Evolutionary conservation across 2,329 filamentous ascomycete genomes (phyloP), one percentile per base, ranked within the genome.

Genomic region (Zarea fungicola): DNA sequence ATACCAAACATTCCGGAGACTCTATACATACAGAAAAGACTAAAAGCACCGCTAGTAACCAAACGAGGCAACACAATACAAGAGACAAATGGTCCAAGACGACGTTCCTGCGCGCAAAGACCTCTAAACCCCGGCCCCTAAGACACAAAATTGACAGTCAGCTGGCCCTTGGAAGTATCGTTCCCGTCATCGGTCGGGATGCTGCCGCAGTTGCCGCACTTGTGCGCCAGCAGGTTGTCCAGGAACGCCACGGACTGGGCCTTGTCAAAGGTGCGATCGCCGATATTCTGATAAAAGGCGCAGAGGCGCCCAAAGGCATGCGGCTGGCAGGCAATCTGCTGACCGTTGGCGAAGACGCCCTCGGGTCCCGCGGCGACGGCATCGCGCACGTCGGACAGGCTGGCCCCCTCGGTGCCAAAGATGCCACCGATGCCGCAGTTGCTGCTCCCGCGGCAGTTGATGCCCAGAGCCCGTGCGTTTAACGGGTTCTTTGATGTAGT

Each of bases 181-280:
- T 54, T 54, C 11, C 52, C 50, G 42, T 40, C 26, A n/a, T 54
- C 48, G 6, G 52, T 54, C 14, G 52, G 52, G 10, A 50, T 42
- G 37, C 52, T 54, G 3, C 52, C 52, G 23, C 52, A 54, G 16
- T 35, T 31, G 5, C 31, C 29, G 52, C 50, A 54, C 31, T 43
- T 21, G 25, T 54, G 50, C 6, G 19, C 22, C 19, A 11, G 8
- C 9, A 52, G 45, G 5, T 23, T 18, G n/a, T 37, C 36, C 9
- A 50, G 46, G 26, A 42, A 51, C 16, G 19, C n/a, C 7, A 50
- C 14, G 9, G 36, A 36, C 26, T 52, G 50, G 21, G 37, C 42
- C 42, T 52, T 54, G 49, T 35, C 48, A 37, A 52, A 54, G 2
- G 8, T 14, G 5, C 52, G 50, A n/a, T n/a, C 16, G 14, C 46